Conservation (phyloP, 2,329 filamentous ascomycete species). For the Diaporthe sp. region DNA sequence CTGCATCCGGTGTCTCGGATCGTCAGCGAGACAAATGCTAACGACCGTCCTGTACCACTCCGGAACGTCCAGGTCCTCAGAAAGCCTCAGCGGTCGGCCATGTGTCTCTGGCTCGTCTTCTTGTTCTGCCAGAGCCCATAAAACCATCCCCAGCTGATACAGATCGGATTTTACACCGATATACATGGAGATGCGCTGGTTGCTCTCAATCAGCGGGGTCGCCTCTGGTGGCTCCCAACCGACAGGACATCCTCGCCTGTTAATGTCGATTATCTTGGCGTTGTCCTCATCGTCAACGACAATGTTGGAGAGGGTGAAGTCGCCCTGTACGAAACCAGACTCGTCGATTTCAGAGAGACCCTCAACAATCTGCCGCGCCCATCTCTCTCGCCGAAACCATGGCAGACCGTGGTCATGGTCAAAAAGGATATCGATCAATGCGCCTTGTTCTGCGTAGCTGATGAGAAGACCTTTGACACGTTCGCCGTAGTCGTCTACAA, state of each 20-base stretch:
- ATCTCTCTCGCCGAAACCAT: conserved; percentile 82
- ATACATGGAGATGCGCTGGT: conserved; percentile 93
- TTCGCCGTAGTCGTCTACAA: conserved; percentile 81
- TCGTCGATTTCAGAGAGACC: conserved; percentile 95
- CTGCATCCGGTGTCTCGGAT: conserved; percentile 77
- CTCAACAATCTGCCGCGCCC: conserved; percentile 91
- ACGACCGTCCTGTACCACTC: conserved; percentile 83
- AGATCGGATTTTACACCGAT: conserved; percentile 98
- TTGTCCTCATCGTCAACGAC: conserved; percentile 87
- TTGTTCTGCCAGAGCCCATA: conserved; percentile 90
- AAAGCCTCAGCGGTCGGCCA: conserved; percentile 73
- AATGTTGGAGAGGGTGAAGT: conserved; percentile 97
- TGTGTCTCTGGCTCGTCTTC: conserved; percentile 90
- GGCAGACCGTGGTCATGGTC: conserved; percentile 72
- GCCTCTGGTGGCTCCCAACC: conserved; percentile 98
- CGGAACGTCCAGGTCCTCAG: conserved; percentile 73
- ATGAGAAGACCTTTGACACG: conserved; percentile 90
- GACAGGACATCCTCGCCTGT: conserved; percentile 94
- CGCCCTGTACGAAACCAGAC: conserved; percentile 94
- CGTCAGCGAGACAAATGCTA: conserved; percentile 79
- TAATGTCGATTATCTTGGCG: conserved; percentile 98
- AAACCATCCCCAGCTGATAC: conserved; percentile 95
- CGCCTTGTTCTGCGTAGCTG: conserved; percentile 85
- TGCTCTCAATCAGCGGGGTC: conserved; percentile 83
- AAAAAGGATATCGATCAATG: conserved; percentile 90